These are phyloP conservation scores for Diaporthe australafricana DNA, from an alignment of 2,329 filamentous ascomycete species.

Conservation along the genomic window DNA sequence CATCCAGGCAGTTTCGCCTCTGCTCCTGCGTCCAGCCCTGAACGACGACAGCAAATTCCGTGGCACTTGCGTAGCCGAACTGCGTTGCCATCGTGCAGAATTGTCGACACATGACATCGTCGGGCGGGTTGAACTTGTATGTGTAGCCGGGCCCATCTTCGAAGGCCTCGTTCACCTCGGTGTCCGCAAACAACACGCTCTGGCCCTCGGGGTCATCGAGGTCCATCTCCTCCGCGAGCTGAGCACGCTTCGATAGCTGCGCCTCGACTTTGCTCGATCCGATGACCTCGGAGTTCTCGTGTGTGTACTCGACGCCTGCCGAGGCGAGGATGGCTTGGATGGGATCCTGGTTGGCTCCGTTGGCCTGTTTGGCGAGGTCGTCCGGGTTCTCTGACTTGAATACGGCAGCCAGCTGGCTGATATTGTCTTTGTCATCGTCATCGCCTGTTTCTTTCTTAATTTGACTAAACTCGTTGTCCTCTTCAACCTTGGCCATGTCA, in stretches of 20 bases:
- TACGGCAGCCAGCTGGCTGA: conserved; percentile 78
- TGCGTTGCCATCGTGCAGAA: conserved; percentile 90
- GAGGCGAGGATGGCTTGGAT: conserved; percentile 89
- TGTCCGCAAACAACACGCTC: conserved; percentile 69
- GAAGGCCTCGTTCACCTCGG: conserved; percentile 49
- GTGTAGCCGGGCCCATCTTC: conserved; percentile 42
- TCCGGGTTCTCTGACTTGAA: conserved; percentile 60
- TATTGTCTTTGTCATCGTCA: conserved; percentile 72
- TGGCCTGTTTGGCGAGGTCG: conserved; percentile 50
- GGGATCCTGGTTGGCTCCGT: conserved; percentile 71
- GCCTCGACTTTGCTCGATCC: conserved; percentile 94
- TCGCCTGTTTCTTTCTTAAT: conserved; percentile 59
- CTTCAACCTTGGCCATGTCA: conserved; percentile 72
- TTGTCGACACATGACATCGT: conserved; percentile 80
- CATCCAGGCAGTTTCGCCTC: conserved; percentile 80
- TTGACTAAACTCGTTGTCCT: conserved; percentile 51
- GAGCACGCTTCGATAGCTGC: conserved; percentile 81
- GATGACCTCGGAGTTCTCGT: conserved; percentile 95
- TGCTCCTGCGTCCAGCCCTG: conserved; percentile 91
- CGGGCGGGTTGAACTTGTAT: conserved; percentile 76
- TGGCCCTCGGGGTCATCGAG: conserved; percentile 51
- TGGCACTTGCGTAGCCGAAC: conserved; percentile 80
- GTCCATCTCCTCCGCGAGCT: conserved; percentile 63
- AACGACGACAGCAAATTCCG: conserved; percentile 89
- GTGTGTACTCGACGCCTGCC: conserved; percentile 93